These are phyloP conservation scores for Nicotiana rustica DNA, from an alignment of 305 asterid genomes.

Conservation along the genomic window DNA sequence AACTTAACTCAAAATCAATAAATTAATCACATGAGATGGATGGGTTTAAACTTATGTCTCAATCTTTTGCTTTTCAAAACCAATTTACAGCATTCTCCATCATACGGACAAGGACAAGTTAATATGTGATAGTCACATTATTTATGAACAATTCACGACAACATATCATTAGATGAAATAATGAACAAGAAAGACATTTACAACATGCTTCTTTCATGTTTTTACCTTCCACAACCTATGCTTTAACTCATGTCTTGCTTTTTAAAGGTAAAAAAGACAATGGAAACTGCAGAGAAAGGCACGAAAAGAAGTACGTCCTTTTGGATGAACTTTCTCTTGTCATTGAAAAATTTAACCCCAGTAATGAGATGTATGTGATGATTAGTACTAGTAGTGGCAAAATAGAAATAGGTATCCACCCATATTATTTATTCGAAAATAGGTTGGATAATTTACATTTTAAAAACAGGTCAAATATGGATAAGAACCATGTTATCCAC, in stretches of 20 bases:
- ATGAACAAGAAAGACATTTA: not conserved
- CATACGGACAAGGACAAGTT: too few species aligned
- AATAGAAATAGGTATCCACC: too few species aligned
- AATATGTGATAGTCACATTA: not conserved
- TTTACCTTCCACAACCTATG: not conserved
- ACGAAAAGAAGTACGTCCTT: not conserved
- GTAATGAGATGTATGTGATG: not conserved
- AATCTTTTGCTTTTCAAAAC: too few species aligned
- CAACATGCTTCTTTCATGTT: conserved; percentile 7
- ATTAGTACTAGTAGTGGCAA: not conserved
- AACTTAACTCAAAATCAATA: too few species aligned
- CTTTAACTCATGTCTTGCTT: not conserved
- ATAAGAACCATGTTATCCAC: too few species aligned
- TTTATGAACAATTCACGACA: not conserved
- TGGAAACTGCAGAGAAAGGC: not conserved
- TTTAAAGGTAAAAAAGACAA: not conserved
- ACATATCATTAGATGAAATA: not conserved
- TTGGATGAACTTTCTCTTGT: not conserved
- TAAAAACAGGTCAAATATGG: too few species aligned
- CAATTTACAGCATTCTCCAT: too few species aligned
- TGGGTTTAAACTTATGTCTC: too few species aligned
- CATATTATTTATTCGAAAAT: too few species aligned
- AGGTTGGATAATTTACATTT: too few species aligned
- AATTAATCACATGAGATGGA: too few species aligned
- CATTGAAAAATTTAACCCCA: not conserved